Evolutionary conservation across 257 asterid genomes (phyloP).

Genomic region (Capsicum rhomboideum): DNA sequence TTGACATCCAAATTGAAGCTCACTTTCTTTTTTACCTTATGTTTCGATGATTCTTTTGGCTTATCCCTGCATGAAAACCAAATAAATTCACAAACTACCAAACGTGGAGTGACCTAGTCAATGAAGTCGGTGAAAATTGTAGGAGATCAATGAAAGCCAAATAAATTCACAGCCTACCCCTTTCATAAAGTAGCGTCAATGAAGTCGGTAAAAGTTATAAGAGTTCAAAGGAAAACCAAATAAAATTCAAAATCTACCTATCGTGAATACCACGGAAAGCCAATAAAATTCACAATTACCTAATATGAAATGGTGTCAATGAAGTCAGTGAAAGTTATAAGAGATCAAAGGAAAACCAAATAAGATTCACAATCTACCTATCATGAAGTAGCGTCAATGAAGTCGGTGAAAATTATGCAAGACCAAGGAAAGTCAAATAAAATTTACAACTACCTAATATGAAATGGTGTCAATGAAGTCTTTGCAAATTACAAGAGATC

Average conservation of each 20-base stretch:
- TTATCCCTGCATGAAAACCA: constrained; percentile 27
- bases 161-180: background rate
- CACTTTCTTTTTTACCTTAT: constrained; percentile 59
- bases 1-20: constrained; percentile 58
- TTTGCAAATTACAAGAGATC: background rate
- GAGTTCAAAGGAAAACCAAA: background rate
- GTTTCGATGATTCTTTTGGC: constrained; percentile 26
- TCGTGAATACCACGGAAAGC: no score
- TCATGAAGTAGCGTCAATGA: background rate
- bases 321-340: background rate
- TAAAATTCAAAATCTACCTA: background rate
- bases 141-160: background rate
- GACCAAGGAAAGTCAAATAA: background rate
- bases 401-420: background rate
- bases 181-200: no score
- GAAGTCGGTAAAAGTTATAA: background rate
- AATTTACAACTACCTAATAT: background rate
- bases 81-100: background rate
- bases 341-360: background rate
- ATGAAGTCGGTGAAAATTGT: background rate
- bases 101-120: background rate
- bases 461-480: background rate
- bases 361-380: background rate
- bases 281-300: background rate
- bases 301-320: no score